These are phyloP conservation scores for Pelagophyceae sp. DNA, from an alignment of 352 stramenopile genomes.

Conservation along the genomic window DNA sequence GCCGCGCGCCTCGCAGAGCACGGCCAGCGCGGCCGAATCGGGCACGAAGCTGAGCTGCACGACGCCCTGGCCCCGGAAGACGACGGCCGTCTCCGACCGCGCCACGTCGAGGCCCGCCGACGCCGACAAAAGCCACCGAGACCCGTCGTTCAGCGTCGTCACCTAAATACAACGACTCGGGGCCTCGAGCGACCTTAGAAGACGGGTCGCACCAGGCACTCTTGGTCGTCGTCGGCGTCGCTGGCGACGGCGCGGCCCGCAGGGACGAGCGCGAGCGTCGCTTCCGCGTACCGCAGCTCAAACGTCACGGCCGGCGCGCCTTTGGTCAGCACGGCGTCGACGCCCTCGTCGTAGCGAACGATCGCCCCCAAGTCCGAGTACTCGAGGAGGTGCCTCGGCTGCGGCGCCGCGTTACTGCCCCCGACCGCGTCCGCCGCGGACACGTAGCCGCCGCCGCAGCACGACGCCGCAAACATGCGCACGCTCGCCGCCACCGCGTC, in stretches of 20 bases:
- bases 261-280: neutral
- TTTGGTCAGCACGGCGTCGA: neutral
- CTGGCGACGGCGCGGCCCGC: neutral
- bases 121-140: neutral
- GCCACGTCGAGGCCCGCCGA: neutral
- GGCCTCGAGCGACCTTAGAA: neutral
- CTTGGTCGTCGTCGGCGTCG: neutral
- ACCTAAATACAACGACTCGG: neutral
- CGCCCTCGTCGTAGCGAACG: neutral
- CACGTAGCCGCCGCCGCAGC: conserved; percentile 42
- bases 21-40: neutral
- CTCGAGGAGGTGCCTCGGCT: conserved; percentile 9
- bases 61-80: neutral
- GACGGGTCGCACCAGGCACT: neutral
- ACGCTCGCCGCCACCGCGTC: conserved; percentile 43
- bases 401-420: conserved; percentile 7
- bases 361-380: neutral
- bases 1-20: neutral
- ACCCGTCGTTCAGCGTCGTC: neutral
- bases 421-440: conserved; percentile 50
- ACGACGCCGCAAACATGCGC: conserved; percentile 32
- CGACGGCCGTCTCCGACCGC: neutral
- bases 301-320: neutral
- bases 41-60: neutral
- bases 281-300: neutral